These are phyloP conservation scores for Heterobasidion irregulare DNA, from an alignment of 1,284 basidiomycete genomes.

Conservation along the genomic window DNA sequence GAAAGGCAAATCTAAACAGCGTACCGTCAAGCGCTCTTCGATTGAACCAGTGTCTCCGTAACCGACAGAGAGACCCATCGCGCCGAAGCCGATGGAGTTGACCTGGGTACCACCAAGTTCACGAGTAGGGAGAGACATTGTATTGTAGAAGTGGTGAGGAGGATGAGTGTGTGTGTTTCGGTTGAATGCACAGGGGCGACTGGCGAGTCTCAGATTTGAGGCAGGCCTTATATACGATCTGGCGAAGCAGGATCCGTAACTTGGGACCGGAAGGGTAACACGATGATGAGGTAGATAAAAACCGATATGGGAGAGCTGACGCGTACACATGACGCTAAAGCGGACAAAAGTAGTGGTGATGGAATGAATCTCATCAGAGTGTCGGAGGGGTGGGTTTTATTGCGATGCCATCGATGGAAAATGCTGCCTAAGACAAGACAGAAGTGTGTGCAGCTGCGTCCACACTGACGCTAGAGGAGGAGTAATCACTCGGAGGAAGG, in stretches of 20 bases:
- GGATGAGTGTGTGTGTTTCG: background rate
- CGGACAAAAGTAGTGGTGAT: background rate
- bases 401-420: background rate
- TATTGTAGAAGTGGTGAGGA: background rate
- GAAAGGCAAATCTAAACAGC: background rate
- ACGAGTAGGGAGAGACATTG: slow-evolving; percentile 13
- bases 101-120: slow-evolving; percentile 16
- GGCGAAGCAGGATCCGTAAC: background rate
- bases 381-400: background rate
- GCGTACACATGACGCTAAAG: background rate
- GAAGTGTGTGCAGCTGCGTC: background rate
- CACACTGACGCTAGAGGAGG: too few relatives aligned
- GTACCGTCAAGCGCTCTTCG: slow-evolving; percentile 18
- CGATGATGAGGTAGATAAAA: background rate
- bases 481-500: background rate
- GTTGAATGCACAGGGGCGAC: background rate
- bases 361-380: background rate
- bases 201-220: background rate
- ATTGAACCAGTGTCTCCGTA: slow-evolving; percentile 16
- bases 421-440: background rate
- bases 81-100: slow-evolving; percentile 19
- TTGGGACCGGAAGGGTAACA: background rate
- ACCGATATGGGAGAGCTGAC: background rate
- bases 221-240: background rate
- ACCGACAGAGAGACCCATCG: slow-evolving; percentile 19